phyloP scores from a whole-genome alignment of 2,329 filamentous ascomycete species.

The Eutypella sp. region DNA sequence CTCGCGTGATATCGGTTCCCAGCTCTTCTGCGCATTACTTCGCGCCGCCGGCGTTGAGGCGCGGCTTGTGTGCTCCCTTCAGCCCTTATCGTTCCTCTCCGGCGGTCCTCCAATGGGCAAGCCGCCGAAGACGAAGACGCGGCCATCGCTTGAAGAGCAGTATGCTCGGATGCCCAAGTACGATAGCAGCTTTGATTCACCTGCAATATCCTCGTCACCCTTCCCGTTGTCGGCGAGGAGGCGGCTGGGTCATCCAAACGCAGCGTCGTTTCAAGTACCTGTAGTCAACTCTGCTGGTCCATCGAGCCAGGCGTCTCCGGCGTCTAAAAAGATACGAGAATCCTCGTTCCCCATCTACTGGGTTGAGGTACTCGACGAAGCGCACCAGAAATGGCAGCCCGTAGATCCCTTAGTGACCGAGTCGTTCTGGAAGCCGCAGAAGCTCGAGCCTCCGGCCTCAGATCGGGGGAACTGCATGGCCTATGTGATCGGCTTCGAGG shows the following conservation, averaged over 20 bases:
- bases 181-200: constrained; percentile 24
- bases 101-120: constrained; percentile 45
- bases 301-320: constrained; percentile 26
- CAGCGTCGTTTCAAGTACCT: constrained; percentile 48
- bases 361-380: constrained; percentile 85
- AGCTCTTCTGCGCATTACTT: constrained; percentile 84
- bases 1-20: constrained; percentile 83
- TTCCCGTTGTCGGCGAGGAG: constrained; percentile 34
- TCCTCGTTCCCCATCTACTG: constrained; percentile 83
- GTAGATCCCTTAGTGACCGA: constrained; percentile 80
- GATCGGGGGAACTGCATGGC: constrained; percentile 72
- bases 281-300: constrained; percentile 31
- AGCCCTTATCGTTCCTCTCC: constrained; percentile 67
- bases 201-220: constrained; percentile 23
- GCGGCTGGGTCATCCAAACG: constrained; percentile 49
- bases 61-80: constrained; percentile 84
- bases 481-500: constrained; percentile 83
- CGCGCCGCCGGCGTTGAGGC: constrained; percentile 77
- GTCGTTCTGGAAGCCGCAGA: constrained; percentile 66
- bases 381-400: constrained; percentile 86
- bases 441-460: constrained; percentile 76
- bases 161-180: constrained; percentile 37
- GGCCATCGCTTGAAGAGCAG: constrained; percentile 27
- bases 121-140: constrained; percentile 27
- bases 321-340: constrained; percentile 51